Percentiles rank a stretch among this genome's conserved stretches.
These are phyloP conservation scores for Clitopilus hobsonii DNA, from an alignment of 768 basidiomycete genomes.

Conservation along the genomic window DNA sequence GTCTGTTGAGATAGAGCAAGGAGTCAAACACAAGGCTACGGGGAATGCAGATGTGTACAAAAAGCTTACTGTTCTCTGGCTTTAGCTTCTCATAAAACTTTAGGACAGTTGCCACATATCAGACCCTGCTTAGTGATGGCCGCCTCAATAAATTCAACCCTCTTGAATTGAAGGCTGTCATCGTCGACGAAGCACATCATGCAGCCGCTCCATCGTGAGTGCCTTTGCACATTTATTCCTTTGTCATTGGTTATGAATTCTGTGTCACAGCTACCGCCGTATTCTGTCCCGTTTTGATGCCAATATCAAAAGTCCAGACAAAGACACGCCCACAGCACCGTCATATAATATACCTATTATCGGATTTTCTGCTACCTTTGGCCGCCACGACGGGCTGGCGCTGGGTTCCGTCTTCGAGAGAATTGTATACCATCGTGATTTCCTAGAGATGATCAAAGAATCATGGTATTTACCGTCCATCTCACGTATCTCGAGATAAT, in stretches of 20 bases:
- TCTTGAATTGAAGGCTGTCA: conserved; percentile 60
- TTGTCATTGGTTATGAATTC: not conserved
- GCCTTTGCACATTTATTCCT: not conserved
- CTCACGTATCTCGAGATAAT: not conserved
- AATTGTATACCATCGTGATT: conserved; percentile 91
- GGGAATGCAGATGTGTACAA: conserved; percentile 84
- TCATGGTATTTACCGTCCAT: conserved; percentile 74
- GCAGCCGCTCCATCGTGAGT: conserved; percentile 86
- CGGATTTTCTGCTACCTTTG: conserved; percentile 95
- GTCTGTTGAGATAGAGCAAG: conserved; percentile 92
- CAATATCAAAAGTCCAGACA: conserved; percentile 53
- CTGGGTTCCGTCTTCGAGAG: conserved; percentile 84
- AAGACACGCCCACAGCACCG: conserved; percentile 26
- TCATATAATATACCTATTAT: conserved; percentile 70
- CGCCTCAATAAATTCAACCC: conserved; percentile 77
- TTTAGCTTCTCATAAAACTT: not conserved
- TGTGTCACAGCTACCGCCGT: conserved; percentile 56
- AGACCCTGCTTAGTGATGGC: conserved; percentile 64
- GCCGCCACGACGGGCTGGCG: conserved; percentile 85
- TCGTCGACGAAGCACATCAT: conserved; percentile 95
- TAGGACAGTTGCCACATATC: conserved; percentile 87
- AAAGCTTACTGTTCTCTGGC: not conserved
- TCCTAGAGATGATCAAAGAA: conserved; percentile 89
- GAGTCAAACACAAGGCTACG: conserved; percentile 63
- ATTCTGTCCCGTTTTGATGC: conserved; percentile 82